A percentile compares a stretch with the other conserved stretches of the same genome.
phyloP scores from a whole-genome alignment of 768 basidiomycete species.

The Naganishia antarctica region DNA sequence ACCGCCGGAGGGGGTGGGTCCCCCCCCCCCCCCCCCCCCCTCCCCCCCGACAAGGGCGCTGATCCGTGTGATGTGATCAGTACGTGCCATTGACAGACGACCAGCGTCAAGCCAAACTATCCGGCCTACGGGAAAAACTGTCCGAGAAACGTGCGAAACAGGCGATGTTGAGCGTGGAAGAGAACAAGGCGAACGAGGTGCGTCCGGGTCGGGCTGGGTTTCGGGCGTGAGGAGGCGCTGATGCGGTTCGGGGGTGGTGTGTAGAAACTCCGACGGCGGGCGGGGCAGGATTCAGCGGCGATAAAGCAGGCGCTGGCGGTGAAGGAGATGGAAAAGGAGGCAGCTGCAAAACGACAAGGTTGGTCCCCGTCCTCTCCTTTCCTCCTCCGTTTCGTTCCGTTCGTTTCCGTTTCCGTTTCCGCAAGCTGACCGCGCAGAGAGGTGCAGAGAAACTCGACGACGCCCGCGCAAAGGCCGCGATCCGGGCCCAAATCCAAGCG shows the following conservation, averaged over 20 bases:
- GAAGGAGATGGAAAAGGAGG: constrained; percentile 57
- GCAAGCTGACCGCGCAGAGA: too few species aligned
- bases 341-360: constrained; percentile 75
- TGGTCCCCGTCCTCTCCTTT: constrained; percentile 23
- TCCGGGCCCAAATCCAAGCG: constrained; percentile 90
- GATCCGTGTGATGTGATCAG: too few species aligned
- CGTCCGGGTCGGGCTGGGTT: constrained; percentile 5
- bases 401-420: neutral
- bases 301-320: constrained; percentile 69
- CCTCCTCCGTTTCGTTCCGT: neutral
- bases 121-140: constrained; percentile 73
- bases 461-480: constrained; percentile 71
- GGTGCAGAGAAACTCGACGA: constrained; percentile 79
- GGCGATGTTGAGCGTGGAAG: constrained; percentile 67
- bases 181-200: constrained; percentile 52
- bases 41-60: neutral
- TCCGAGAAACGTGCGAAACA: constrained; percentile 70
- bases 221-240: neutral
- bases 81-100: constrained; percentile 93
- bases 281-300: constrained; percentile 61
- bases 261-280: constrained; percentile 24
- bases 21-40: neutral
- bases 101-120: constrained; percentile 76
- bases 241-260: neutral
- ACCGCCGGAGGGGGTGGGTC: too few species aligned